Evolutionary conservation across 176 grass and related monocot species (phyloP), one percentile per base, ranked within the genome.

Genomic region (Cocos nucifera): DNA sequence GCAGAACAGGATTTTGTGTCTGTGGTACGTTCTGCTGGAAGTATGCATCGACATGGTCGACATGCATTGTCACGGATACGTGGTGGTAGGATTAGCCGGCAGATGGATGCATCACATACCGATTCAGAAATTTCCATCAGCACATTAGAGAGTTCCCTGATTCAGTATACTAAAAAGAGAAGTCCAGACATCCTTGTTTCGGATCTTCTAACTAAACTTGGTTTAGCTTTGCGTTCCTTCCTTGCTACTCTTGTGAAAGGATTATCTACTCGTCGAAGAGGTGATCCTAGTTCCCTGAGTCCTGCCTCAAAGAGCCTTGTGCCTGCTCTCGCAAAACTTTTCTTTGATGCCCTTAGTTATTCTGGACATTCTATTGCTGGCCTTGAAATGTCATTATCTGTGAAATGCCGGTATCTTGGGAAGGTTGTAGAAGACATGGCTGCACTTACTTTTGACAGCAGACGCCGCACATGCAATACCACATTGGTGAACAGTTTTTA

Each of bases 401-500:
- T 92, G n/a, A 92, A 92, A 67, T 87, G 88, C 16, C 64, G 80
- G 18, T 92, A 87, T 58, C 88, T 92, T 60, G 88, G 88, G 57
- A 92, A 86, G 62, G 69, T 87, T 54, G 77, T 83, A 18, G 83
- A 92, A 65, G 83, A 87, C 54, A 87, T 92, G 65, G 70, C 69
- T 65, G 66, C 77, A 50, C 66, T 92, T 62, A 92, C 48, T 6
- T 80, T 92, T 22, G 88, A 92, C 44, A 83, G 60, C 22, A 72
- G 79, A 21, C 88, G 83, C 9, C 88, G 80, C 24, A 78, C 63
- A 29, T 92, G 88, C 54, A 86, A 77, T 71, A 71, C 83, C 62
- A 62, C 88, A 61, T 22, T 86, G 15, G 69, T 87, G 56, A 92
- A 87, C 77, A 77, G 88, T 25, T 87, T 92, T 30, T 92, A 92